Conservation (phyloP, 140 eudicot species). For the Anethum foeniculum region DNA sequence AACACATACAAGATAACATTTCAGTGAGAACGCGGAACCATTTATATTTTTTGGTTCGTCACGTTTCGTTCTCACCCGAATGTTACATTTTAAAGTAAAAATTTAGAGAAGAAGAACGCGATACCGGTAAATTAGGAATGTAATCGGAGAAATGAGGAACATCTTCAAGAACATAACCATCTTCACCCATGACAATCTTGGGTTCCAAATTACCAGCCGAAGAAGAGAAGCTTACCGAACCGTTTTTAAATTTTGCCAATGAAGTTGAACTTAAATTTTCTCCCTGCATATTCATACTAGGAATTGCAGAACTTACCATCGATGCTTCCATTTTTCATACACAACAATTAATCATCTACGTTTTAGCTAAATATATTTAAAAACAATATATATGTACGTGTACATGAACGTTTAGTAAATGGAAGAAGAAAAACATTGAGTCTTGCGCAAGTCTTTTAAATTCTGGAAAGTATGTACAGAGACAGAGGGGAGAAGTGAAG, state of each 20-base stretch:
- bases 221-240: constrained; percentile 10
- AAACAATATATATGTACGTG: neutral
- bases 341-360: neutral
- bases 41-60: neutral
- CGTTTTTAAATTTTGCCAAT: constrained; percentile 11
- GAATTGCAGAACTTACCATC: constrained; percentile 12
- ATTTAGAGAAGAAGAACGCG: neutral
- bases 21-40: neutral
- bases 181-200: constrained; percentile 41
- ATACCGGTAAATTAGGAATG: constrained; percentile 59
- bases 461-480: neutral
- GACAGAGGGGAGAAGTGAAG: neutral
- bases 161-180: constrained; percentile 78
- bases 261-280: constrained; percentile 5
- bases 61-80: neutral
- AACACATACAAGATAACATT: neutral
- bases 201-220: constrained; percentile 11
- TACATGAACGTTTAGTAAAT: neutral
- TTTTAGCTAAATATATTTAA: neutral
- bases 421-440: neutral
- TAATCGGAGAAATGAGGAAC: constrained; percentile 91
- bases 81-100: neutral
- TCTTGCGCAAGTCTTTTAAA: neutral
- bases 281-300: constrained; percentile 16
- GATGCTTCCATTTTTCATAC: constrained; percentile 21